Percentiles rank a stretch among this genome's conserved stretches.
These are phyloP conservation scores for Hydnomerulius pinastri DNA, from an alignment of 768 basidiomycete genomes.

Conservation along the genomic window DNA sequence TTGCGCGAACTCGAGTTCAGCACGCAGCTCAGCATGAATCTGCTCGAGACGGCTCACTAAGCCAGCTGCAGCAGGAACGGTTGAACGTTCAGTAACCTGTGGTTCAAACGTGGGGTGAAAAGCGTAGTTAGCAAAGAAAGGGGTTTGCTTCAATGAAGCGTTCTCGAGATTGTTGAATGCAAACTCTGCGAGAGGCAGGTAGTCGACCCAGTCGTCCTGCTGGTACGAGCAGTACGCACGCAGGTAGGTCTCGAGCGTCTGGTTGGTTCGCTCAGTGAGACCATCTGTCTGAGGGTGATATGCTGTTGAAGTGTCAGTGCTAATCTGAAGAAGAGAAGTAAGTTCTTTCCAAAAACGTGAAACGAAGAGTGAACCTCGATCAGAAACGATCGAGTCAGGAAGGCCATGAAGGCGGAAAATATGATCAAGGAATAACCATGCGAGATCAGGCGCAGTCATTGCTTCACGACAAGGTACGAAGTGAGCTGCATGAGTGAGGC, in stretches of 20 bases:
- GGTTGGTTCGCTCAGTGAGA: constrained; percentile 16
- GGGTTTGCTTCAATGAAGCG: neutral
- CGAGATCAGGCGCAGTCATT: constrained; percentile 3
- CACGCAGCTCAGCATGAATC: no score
- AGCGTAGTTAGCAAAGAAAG: neutral
- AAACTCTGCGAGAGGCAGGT: constrained; percentile 41
- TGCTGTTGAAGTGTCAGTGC: constrained; percentile 12
- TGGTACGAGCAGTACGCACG: constrained; percentile 16
- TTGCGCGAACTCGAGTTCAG: constrained; percentile 34
- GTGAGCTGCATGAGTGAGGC: constrained; percentile 2
- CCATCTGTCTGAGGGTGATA: constrained; percentile 8
- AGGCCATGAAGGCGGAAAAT: constrained; percentile 33
- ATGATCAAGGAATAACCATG: constrained; percentile 18
- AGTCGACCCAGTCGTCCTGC: constrained; percentile 23
- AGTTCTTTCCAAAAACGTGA: constrained; percentile 21
- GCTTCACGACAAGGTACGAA: constrained; percentile 12
- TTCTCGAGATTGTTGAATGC: constrained; percentile 36
- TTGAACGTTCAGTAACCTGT: constrained; percentile 25
- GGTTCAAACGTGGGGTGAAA: constrained; percentile 22
- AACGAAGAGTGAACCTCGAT: constrained; percentile 33
- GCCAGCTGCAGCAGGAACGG: constrained; percentile 35
- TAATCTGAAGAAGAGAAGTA: constrained; percentile 9
- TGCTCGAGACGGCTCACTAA: constrained; percentile 30
- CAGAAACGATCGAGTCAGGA: constrained; percentile 25
- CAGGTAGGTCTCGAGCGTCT: constrained; percentile 7